phyloP scores from a whole-genome alignment of 2,329 filamentous ascomycete species.

The Tolypocladium cylindrosporum region DNA sequence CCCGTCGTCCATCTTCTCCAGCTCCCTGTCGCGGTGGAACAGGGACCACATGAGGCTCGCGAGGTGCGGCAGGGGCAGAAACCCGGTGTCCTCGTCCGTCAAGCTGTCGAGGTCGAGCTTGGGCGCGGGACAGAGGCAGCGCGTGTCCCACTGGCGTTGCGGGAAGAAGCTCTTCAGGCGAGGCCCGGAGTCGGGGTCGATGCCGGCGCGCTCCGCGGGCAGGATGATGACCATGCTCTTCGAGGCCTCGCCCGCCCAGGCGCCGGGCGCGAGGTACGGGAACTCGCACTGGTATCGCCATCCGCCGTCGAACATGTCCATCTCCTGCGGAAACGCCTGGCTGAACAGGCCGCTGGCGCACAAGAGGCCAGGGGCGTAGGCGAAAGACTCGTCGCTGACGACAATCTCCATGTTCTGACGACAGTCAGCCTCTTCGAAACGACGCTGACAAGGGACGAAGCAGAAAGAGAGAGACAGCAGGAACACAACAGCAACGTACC shows the following conservation, averaged over 20 bases:
- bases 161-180: not conserved
- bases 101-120: not conserved
- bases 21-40: not conserved
- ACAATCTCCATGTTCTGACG: not conserved
- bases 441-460: not conserved
- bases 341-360: not conserved
- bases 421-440: not conserved
- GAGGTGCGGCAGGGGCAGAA: not conserved
- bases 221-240: not conserved
- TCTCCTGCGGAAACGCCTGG: not conserved
- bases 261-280: not conserved
- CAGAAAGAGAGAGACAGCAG: not conserved
- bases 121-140: not conserved
- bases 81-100: not conserved
- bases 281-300: not conserved
- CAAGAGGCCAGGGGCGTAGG: not conserved
- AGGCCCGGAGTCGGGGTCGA: not conserved
- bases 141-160: not conserved
- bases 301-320: not conserved
- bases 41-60: not conserved
- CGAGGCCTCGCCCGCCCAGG: not conserved
- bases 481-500: not conserved
- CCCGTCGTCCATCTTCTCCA: not conserved
- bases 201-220: not conserved
- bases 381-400: not conserved